Conservation (phyloP, 768 basidiomycete genomes). For the Lactarius akahatsu region DNA sequence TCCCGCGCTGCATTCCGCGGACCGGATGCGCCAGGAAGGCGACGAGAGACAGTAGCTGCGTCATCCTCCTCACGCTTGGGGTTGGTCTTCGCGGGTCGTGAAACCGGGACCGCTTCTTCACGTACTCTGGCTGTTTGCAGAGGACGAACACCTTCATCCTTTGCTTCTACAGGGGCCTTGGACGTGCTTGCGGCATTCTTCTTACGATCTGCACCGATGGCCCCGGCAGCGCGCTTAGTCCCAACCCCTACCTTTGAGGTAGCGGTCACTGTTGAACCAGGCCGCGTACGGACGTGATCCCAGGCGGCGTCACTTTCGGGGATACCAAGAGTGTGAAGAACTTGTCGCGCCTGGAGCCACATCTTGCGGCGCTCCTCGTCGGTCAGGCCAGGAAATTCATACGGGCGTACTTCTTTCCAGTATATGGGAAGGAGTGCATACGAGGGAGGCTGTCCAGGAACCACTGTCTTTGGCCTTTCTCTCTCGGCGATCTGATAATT, state of each 20-base stretch:
- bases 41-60: constrained; percentile 19
- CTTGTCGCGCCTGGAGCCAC: constrained; percentile 51
- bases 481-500: constrained; percentile 25
- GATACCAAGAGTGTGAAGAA: constrained; percentile 51
- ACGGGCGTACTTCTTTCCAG: constrained; percentile 73
- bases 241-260: constrained; percentile 8
- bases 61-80: constrained; percentile 31
- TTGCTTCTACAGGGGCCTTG: constrained; percentile 14
- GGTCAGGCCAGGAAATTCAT: constrained; percentile 53
- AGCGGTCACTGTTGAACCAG: constrained; percentile 11
- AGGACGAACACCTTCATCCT: constrained; percentile 18
- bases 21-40: constrained; percentile 30
- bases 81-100: constrained; percentile 15
- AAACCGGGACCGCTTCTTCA: constrained; percentile 5
- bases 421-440: constrained; percentile 57
- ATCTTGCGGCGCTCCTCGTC: constrained; percentile 50
- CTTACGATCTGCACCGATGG: constrained; percentile 17
- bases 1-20: constrained; percentile 24
- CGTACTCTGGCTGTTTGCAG: constrained; percentile 11
- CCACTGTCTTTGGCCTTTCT: constrained; percentile 13
- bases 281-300: constrained; percentile 44
- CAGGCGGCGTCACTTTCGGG: constrained; percentile 63
- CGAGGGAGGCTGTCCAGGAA: constrained; percentile 16
- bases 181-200: constrained; percentile 14
- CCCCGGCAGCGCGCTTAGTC: constrained; percentile 13